Percentiles rank a stretch among this genome's conserved stretches.
Evolutionary conservation across 2,329 filamentous ascomycete genomes (phyloP).

Genomic region (Zasmidium angulare): DNA sequence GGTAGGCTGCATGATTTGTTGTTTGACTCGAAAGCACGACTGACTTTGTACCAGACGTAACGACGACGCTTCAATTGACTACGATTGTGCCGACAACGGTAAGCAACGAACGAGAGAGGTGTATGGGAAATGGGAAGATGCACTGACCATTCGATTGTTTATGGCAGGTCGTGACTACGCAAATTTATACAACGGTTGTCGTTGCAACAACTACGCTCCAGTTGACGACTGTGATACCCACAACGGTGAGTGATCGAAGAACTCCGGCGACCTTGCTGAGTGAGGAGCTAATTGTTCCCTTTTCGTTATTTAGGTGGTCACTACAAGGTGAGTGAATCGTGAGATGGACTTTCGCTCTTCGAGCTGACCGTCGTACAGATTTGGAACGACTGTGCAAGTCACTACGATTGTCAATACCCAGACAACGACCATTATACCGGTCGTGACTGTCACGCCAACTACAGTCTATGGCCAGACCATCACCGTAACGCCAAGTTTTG

Average conservation of each 20-base stretch:
- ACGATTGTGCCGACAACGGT: slow-evolving; percentile 5
- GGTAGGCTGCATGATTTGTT: not conserved
- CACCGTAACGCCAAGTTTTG: slow-evolving; percentile 1
- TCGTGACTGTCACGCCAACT: not conserved
- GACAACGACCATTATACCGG: not conserved
- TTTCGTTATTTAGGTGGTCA: not conserved
- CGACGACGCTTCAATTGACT: not conserved
- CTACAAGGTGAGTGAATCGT: not conserved
- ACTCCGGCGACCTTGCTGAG: too few species aligned
- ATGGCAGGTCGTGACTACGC: not conserved
- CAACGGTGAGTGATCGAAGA: not conserved
- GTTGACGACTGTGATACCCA: slow-evolving; percentile 3
- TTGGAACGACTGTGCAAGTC: not conserved
- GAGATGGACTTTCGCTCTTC: not conserved
- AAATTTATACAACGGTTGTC: slow-evolving; percentile 2
- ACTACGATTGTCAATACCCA: slow-evolving; percentile 1
- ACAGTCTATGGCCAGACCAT: not conserved
- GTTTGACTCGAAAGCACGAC: not conserved
- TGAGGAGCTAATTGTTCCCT: too few species aligned
- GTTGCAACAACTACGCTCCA: not conserved
- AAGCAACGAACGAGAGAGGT: not conserved
- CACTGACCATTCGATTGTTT: not conserved
- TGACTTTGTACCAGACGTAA: slow-evolving; percentile 1
- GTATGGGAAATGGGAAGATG: not conserved
- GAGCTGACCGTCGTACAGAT: not conserved